A percentile compares a stretch with the other conserved stretches of the same genome.
Conservation (phyloP, 176 grass and related monocot genomes). For the Puya raimondii region DNA sequence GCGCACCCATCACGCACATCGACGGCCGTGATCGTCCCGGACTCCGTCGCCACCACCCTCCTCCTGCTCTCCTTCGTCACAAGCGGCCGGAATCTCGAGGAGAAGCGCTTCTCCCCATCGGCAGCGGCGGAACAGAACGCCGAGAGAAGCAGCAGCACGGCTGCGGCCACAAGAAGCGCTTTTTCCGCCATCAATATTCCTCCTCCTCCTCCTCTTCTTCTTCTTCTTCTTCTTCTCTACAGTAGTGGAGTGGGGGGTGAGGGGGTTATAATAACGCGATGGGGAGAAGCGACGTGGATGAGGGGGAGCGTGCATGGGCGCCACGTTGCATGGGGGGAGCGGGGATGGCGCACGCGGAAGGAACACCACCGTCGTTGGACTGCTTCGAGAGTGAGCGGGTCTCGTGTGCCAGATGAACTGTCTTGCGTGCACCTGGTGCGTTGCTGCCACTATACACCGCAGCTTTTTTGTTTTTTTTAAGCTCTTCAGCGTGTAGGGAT, state of each 20-base stretch:
- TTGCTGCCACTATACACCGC: too few relatives aligned
- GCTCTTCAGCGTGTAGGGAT: too few relatives aligned
- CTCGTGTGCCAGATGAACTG: too few relatives aligned
- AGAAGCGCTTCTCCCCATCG: slow-evolving; percentile 14
- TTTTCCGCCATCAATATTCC: too few relatives aligned
- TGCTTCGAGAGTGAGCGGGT: neutral
- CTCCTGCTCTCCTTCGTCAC: slow-evolving; percentile 56
- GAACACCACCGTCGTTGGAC: slow-evolving; percentile 20
- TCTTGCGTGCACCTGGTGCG: too few relatives aligned
- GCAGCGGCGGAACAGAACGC: neutral
- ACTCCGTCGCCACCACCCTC: slow-evolving; percentile 31
- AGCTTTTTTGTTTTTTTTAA: too few relatives aligned
- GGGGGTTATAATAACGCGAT: slow-evolving; percentile 13
- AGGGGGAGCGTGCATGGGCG: slow-evolving; percentile 41
- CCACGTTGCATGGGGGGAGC: slow-evolving; percentile 33
- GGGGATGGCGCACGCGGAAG: neutral
- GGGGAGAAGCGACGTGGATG: slow-evolving; percentile 15
- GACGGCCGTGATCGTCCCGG: slow-evolving; percentile 46
- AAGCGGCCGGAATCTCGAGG: slow-evolving; percentile 8
- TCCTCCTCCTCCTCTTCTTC: too few relatives aligned
- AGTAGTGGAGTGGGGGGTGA: neutral
- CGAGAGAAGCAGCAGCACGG: neutral
- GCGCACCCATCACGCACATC: slow-evolving; percentile 51
- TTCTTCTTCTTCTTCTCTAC: too few relatives aligned
- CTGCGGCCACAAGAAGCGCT: neutral